Evolutionary conservation across 164 flowering plant species (phyloP).

Genomic region (Magnolia officinalis): DNA sequence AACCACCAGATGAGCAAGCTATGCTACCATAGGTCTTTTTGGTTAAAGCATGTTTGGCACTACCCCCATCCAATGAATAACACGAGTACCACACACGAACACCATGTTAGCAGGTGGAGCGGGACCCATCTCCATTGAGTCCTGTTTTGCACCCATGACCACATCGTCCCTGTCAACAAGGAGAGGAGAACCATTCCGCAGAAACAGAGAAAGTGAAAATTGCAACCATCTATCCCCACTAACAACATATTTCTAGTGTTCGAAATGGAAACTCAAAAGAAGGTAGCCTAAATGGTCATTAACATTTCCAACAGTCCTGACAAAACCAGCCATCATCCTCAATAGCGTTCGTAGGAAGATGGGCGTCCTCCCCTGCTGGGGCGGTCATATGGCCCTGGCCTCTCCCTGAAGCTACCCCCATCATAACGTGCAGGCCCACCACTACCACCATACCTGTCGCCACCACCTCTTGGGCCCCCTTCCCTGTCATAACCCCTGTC

Average conservation of each 20-base stretch:
- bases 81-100: no score
- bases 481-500: conserved; percentile 76
- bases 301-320: not conserved
- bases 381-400: conserved; percentile 79
- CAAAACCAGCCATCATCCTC: not conserved
- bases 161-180: not conserved
- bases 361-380: conserved; percentile 67
- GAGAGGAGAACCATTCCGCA: not conserved
- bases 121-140: no score
- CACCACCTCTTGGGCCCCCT: conserved; percentile 51
- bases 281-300: not conserved
- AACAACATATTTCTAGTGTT: not conserved
- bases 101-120: no score
- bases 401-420: conserved; percentile 59
- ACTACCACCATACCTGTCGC: conserved; percentile 45
- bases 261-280: not conserved
- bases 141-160: not conserved
- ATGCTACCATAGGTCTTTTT: no score
- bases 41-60: no score
- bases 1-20: no score
- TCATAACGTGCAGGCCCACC: conserved; percentile 58
- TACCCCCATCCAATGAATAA: no score
- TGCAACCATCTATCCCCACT: not conserved
- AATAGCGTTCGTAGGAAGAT: conserved; percentile 65
- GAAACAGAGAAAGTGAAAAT: not conserved